Conservation (phyloP, 176 grass and related monocot species). For the Oryza punctata region DNA sequence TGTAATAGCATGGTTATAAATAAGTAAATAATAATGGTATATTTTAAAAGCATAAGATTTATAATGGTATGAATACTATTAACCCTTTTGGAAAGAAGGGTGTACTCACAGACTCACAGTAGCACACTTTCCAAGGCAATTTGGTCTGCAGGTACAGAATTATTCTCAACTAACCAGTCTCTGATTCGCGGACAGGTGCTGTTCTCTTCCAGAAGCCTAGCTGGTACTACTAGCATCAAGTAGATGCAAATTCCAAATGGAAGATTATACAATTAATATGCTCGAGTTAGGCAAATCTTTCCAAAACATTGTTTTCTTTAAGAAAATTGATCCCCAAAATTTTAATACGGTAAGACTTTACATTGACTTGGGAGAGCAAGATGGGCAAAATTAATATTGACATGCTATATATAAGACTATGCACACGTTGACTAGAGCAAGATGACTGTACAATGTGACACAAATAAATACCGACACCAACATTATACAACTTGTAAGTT, state of each 20-base stretch:
- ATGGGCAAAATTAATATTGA: neutral
- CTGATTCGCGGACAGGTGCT: neutral
- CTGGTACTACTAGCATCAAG: no score
- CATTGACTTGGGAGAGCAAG: neutral
- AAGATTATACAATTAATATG: neutral
- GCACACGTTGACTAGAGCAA: neutral
- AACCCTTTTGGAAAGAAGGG: no score
- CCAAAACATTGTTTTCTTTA: neutral
- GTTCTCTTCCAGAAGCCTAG: slow-evolving; percentile 6
- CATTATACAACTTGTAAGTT: neutral
- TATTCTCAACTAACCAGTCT: neutral
- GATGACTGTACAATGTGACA: neutral
- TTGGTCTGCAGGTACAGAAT: neutral
- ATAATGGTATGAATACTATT: no score
- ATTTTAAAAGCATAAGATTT: no score
- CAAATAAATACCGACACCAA: neutral
- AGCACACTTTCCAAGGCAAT: neutral
- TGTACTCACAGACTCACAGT: neutral
- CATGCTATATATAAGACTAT: neutral
- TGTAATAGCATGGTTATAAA: no score
- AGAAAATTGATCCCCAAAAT: neutral
- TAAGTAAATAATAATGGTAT: no score
- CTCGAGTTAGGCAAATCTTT: neutral
- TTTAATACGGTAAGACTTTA: neutral
- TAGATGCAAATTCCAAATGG: neutral